Percentiles rank a stretch among this genome's conserved stretches.
Evolutionary conservation across 1,139 yeast species (phyloP).

Genomic region (Suzukiozyma palmioleophila): DNA sequence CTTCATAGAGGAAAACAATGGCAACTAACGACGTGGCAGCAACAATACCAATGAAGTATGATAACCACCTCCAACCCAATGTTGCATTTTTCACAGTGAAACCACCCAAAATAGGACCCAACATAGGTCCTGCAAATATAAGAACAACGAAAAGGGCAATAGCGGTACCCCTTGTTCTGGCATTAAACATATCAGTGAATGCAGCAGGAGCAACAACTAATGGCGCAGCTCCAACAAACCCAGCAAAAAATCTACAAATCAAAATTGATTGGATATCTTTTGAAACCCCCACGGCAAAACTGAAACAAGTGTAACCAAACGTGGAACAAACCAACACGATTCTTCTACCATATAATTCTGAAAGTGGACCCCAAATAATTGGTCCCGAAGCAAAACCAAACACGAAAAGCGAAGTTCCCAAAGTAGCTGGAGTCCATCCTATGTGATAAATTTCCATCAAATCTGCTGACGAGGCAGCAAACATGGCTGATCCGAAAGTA

Average conservation of each 20-base stretch:
- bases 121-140: slow-evolving; percentile 45
- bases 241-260: slow-evolving; percentile 40
- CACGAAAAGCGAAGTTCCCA: slow-evolving; percentile 40
- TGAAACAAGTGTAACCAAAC: slow-evolving; percentile 30
- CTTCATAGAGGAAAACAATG: slow-evolving; percentile 33
- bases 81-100: slow-evolving; percentile 27
- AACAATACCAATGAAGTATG: slow-evolving; percentile 50
- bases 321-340: slow-evolving; percentile 24
- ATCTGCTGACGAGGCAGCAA: slow-evolving; percentile 24
- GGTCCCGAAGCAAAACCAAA: slow-evolving; percentile 45
- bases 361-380: slow-evolving; percentile 38
- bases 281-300: slow-evolving; percentile 37
- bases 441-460: slow-evolving; percentile 26
- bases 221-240: slow-evolving; percentile 40
- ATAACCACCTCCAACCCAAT: slow-evolving; percentile 58
- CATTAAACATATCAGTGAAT: slow-evolving; percentile 36
- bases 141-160: slow-evolving; percentile 30
- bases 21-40: slow-evolving; percentile 30
- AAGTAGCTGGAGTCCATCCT: slow-evolving; percentile 31
- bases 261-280: slow-evolving; percentile 36
- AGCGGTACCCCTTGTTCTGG: slow-evolving; percentile 33
- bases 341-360: slow-evolving; percentile 39
- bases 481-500: slow-evolving; percentile 50
- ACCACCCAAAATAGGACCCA: slow-evolving; percentile 39
- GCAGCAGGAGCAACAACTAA: slow-evolving; percentile 43